phyloP scores from a whole-genome alignment of 495 filamentous ascomycete species.

The Neurospora sp. region DNA sequence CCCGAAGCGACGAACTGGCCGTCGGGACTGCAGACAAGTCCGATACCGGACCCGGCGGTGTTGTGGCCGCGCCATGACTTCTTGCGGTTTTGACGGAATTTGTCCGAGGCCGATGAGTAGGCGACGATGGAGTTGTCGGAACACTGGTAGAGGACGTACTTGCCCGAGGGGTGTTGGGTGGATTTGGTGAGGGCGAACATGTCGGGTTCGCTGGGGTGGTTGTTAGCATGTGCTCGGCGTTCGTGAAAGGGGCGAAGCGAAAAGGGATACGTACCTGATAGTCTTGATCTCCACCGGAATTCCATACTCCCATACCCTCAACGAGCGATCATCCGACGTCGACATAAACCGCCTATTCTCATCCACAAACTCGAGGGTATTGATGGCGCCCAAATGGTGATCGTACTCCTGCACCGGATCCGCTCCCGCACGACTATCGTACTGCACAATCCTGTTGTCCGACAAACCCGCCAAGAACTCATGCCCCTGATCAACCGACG shows the following conservation, averaged over 20 bases:
- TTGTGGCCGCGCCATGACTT: slow-evolving; percentile 95
- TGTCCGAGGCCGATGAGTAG: slow-evolving; percentile 72
- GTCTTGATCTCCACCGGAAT: slow-evolving; percentile 66
- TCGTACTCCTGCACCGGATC: slow-evolving; percentile 95
- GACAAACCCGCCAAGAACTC: slow-evolving; percentile 95
- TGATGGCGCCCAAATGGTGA: slow-evolving; percentile 93
- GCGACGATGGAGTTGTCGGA: slow-evolving; percentile 95
- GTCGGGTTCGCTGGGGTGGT: slow-evolving; percentile 86
- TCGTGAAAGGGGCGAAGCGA: no score
- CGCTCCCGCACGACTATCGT: slow-evolving; percentile 69
- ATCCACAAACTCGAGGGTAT: slow-evolving; percentile 95
- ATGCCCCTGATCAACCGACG: slow-evolving; percentile 58
- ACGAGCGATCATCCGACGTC: slow-evolving; percentile 90
- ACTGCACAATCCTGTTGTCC: slow-evolving; percentile 98
- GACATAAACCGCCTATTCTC: slow-evolving; percentile 93
- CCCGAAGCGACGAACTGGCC: slow-evolving; percentile 79
- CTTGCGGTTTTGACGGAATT: slow-evolving; percentile 94
- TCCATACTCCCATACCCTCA: slow-evolving; percentile 95
- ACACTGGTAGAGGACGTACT: slow-evolving; percentile 86
- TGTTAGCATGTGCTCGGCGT: slow-evolving; percentile 45
- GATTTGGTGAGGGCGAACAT: slow-evolving; percentile 89
- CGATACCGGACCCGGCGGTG: slow-evolving; percentile 86
- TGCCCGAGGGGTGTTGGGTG: slow-evolving; percentile 73
- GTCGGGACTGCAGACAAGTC: slow-evolving; percentile 79
- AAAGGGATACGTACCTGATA: slow-evolving; percentile 9